Conservation (phyloP, 306 rosid genomes). For the Alnus glutinosa region DNA sequence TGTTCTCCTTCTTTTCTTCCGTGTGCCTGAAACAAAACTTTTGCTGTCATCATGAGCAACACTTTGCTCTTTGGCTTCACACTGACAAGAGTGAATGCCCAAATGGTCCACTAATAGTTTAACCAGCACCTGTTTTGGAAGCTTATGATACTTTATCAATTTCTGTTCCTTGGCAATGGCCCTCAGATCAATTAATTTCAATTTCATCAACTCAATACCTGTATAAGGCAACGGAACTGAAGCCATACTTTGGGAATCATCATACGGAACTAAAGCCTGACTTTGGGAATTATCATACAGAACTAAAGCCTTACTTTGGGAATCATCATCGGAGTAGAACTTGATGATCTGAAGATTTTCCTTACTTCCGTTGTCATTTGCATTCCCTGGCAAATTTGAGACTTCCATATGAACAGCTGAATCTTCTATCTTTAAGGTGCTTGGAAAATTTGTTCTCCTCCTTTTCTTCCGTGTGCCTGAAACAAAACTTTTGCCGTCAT, state of each 20-base stretch:
- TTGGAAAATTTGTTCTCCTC: conserved; percentile 20
- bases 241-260: conserved; percentile 23
- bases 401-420: conserved; percentile 26
- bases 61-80: conserved; percentile 30
- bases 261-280: conserved; percentile 14
- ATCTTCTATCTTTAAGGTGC: conserved; percentile 9
- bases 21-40: conserved; percentile 34
- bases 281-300: conserved; percentile 14
- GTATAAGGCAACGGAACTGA: conserved; percentile 2
- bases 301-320: conserved; percentile 12
- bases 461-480: conserved; percentile 38
- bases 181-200: conserved; percentile 36
- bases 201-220: background rate
- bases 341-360: conserved; percentile 9
- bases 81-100: conserved; percentile 15
- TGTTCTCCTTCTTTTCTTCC: conserved; percentile 28
- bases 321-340: conserved; percentile 16
- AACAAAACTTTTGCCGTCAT: conserved; percentile 28
- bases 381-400: conserved; percentile 23
- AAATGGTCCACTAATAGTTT: conserved; percentile 4
- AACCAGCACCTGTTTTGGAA: conserved; percentile 38
- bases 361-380: conserved; percentile 24
- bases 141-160: conserved; percentile 26
- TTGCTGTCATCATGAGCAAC: conserved; percentile 33
- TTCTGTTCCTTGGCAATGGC: conserved; percentile 36